phyloP scores from a whole-genome alignment of 345 rosid genomes.

The Excoecaria agallocha region DNA sequence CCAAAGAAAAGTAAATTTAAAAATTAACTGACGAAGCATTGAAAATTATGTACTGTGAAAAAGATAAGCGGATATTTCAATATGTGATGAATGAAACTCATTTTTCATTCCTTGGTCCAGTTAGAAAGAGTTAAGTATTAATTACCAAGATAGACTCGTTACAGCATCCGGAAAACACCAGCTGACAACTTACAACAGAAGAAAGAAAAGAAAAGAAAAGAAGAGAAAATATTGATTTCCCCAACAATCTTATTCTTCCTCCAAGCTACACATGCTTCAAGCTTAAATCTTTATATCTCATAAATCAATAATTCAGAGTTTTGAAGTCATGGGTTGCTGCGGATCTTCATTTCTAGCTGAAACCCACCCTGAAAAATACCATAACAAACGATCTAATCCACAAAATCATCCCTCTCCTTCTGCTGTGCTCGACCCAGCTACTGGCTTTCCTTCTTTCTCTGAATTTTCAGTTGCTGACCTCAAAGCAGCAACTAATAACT shows the following conservation, averaged over 20 bases:
- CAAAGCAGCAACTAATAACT: slow-evolving; percentile 64
- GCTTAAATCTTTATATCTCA: not conserved
- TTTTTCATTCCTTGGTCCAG: too few species aligned
- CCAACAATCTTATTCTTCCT: not conserved
- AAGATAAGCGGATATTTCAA: too few species aligned
- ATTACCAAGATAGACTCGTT: not conserved
- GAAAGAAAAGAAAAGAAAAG: not conserved
- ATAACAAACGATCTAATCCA: slow-evolving; percentile 6
- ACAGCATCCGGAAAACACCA: not conserved
- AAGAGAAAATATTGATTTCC: not conserved
- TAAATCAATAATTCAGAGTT: not conserved
- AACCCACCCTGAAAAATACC: slow-evolving; percentile 42
- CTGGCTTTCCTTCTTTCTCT: slow-evolving; percentile 51
- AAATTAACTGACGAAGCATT: too few species aligned
- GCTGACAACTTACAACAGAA: not conserved
- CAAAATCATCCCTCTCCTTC: slow-evolving; percentile 32
- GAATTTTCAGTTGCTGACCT: slow-evolving; percentile 69
- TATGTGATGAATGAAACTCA: too few species aligned
- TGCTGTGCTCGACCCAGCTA: slow-evolving; percentile 30
- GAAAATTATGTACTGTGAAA: too few species aligned
- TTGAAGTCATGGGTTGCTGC: slow-evolving; percentile 67
- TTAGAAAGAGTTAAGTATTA: not conserved
- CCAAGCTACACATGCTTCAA: not conserved
- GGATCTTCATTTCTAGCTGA: slow-evolving; percentile 48
- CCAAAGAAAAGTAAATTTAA: too few species aligned